phyloP scores from a whole-genome alignment of 106 monocot genomes.

The Allium cepa region DNA sequence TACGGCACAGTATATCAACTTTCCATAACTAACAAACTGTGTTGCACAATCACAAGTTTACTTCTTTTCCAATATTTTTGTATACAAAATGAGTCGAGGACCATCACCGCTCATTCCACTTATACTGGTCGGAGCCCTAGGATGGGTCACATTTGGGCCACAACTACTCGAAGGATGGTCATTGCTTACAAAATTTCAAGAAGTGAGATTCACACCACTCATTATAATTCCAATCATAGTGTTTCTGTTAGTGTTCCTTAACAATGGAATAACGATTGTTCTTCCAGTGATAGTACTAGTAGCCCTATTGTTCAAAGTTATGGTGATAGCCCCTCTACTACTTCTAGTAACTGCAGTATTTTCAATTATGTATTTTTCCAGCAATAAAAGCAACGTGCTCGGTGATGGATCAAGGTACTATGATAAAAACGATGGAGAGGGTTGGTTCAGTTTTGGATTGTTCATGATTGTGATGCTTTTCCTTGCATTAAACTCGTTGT shows the following conservation, averaged over 20 bases:
- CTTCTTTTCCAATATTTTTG: background rate
- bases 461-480: slow-evolving; percentile 8
- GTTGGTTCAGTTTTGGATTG: slow-evolving; percentile 1
- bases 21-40: background rate
- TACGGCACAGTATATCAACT: background rate
- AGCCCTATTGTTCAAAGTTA: background rate
- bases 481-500: background rate
- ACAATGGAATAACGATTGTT: background rate
- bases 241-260: background rate
- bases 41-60: background rate
- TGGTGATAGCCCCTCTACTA: background rate
- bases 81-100: background rate
- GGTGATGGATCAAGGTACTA: background rate
- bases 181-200: background rate
- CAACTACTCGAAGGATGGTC: background rate
- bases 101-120: slow-evolving; percentile 2
- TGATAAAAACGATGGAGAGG: background rate
- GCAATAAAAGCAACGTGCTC: background rate
- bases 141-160: background rate
- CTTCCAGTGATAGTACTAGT: background rate
- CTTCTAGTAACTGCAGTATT: background rate
- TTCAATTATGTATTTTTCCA: background rate
- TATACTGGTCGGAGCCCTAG: slow-evolving; percentile 3
- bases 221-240: background rate
- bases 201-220: background rate